phyloP scores from a whole-genome alignment of 768 basidiomycete species.

The Lepiota brunneoincarnata region DNA sequence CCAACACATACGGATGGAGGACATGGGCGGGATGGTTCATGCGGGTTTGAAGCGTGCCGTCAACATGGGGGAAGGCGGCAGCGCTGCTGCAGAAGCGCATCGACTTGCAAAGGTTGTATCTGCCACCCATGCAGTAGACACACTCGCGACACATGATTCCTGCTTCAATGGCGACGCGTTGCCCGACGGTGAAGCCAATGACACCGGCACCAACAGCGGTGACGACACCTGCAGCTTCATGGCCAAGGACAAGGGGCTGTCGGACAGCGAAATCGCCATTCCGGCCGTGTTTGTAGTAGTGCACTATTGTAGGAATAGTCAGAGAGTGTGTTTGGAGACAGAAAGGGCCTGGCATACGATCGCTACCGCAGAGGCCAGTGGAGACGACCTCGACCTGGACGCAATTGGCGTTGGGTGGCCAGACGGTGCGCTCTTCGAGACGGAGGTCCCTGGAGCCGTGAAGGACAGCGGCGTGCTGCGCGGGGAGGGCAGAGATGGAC shows the following conservation, averaged over 20 bases:
- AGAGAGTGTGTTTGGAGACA: background rate
- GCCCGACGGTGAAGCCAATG: constrained; percentile 62
- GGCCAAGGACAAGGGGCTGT: constrained; percentile 86
- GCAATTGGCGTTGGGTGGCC: constrained; percentile 68
- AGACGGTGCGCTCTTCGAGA: constrained; percentile 68
- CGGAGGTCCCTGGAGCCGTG: constrained; percentile 73
- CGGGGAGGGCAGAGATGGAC: constrained; percentile 40
- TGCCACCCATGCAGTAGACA: constrained; percentile 63
- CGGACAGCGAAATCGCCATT: constrained; percentile 92
- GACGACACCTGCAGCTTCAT: constrained; percentile 88
- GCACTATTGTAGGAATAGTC: constrained; percentile 48
- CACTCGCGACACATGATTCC: constrained; percentile 86
- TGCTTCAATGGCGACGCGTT: constrained; percentile 91
- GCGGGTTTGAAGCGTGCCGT: constrained; percentile 83
- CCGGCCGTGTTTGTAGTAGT: constrained; percentile 86
- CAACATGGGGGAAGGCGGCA: constrained; percentile 88
- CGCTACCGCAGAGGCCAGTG: constrained; percentile 91
- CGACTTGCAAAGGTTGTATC: constrained; percentile 91
- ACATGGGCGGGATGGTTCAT: constrained; percentile 90
- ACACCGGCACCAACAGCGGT: constrained; percentile 79
- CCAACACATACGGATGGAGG: constrained; percentile 74
- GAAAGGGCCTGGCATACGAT: constrained; percentile 45
- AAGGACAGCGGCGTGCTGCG: constrained; percentile 70
- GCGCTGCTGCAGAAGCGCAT: constrained; percentile 91
- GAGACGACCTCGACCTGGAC: constrained; percentile 78